Conservation (phyloP, 345 rosid genomes). For the Raphanus sativus region DNA sequence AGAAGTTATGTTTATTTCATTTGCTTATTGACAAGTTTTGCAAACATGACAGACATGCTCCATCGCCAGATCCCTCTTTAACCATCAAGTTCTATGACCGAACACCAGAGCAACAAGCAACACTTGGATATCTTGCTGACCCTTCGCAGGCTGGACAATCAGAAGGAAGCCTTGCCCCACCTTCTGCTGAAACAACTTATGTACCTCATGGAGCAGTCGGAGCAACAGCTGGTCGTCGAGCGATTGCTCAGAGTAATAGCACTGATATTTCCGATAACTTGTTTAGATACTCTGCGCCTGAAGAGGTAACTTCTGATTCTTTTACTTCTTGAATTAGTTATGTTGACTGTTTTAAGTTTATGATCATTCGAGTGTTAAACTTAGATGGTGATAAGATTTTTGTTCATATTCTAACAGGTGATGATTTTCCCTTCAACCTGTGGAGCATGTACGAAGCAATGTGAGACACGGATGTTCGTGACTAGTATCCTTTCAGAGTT, state of each 20-base stretch:
- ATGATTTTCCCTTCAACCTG: conserved; percentile 54
- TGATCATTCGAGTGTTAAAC: background rate
- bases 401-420: conserved; percentile 35
- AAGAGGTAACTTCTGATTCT: conserved; percentile 56
- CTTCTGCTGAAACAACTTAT: conserved; percentile 37
- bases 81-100: conserved; percentile 78
- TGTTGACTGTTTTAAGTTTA: background rate
- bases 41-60: conserved; percentile 59
- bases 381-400: background rate
- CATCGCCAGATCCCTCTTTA: conserved; percentile 79
- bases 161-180: conserved; percentile 32
- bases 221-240: conserved; percentile 78
- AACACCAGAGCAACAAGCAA: conserved; percentile 79
- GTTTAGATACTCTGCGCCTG: conserved; percentile 80
- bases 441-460: conserved; percentile 41
- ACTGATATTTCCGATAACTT: conserved; percentile 76
- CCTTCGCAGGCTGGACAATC: conserved; percentile 50
- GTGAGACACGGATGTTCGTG: conserved; percentile 53
- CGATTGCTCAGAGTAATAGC: conserved; percentile 85
- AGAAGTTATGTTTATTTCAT: background rate
- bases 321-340: background rate
- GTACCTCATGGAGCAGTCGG: conserved; percentile 81
- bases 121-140: conserved; percentile 67
- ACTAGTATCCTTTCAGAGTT: conserved; percentile 47
- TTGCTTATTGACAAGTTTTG: conserved; percentile 3